phyloP scores from a whole-genome alignment of 768 basidiomycete species.

The Agrocybe chaxingu region DNA sequence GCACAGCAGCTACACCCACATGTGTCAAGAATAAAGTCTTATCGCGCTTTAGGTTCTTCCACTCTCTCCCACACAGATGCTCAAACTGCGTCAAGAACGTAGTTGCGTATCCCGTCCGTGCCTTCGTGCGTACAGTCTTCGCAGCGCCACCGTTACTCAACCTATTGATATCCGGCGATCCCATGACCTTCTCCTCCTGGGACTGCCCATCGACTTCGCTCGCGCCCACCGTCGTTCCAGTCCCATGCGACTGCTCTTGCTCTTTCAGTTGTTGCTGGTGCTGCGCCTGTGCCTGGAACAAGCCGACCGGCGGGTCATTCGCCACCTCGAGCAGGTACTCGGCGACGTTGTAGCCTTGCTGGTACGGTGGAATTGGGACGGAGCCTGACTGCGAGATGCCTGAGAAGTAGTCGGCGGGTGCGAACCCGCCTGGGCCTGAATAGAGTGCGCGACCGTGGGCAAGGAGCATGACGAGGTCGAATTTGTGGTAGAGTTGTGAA shows the following conservation, averaged over 20 bases:
- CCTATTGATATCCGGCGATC: too few relatives aligned
- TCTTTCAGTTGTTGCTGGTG: not conserved
- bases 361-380: constrained; percentile 47
- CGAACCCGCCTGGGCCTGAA: constrained; percentile 70
- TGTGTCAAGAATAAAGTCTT: constrained; percentile 83
- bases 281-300: constrained; percentile 32
- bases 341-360: constrained; percentile 85
- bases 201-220: not conserved
- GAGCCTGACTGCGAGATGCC: constrained; percentile 26
- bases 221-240: constrained; percentile 5
- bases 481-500: constrained; percentile 81
- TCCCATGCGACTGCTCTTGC: not conserved
- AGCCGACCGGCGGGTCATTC: constrained; percentile 51
- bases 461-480: constrained; percentile 78
- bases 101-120: constrained; percentile 45
- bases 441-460: constrained; percentile 78
- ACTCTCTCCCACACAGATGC: constrained; percentile 78
- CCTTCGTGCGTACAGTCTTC: not conserved
- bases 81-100: constrained; percentile 90
- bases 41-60: constrained; percentile 81
- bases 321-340: constrained; percentile 92
- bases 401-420: constrained; percentile 67
- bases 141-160: not conserved
- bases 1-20: constrained; percentile 58
- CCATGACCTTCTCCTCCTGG: too few relatives aligned